Evolutionary conservation across 1,284 basidiomycete genomes (phyloP), one percentile per base, ranked within the genome.

Genomic region (Ustilago crameri): DNA sequence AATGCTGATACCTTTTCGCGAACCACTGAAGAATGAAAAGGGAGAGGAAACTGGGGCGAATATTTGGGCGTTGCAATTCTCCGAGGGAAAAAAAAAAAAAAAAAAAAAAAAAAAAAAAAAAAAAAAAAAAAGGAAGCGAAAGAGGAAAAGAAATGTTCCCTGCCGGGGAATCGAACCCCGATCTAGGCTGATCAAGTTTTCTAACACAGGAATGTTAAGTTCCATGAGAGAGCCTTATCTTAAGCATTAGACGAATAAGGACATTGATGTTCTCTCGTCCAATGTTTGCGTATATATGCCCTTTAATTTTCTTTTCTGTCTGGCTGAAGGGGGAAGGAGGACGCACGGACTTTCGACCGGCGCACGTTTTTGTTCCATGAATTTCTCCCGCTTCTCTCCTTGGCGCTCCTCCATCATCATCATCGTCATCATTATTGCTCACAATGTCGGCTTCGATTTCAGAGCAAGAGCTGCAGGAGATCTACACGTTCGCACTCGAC

Each of bases 401-500:
- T n/a, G n/a, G n/a, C n/a, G n/a, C n/a, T n/a, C n/a, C n/a, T n/a
- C n/a, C n/a, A n/a, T n/a, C n/a, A n/a, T n/a, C n/a, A n/a, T n/a
- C n/a, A n/a, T n/a, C n/a, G n/a, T n/a, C n/a, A n/a, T n/a, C n/a
- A n/a, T n/a, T n/a, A n/a, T n/a, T n/a, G n/a, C n/a, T n/a, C n/a
- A n/a, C n/a, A n/a, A n/a, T n/a, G n/a, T n/a, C n/a, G n/a, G n/a
- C n/a, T n/a, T 38, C 37, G 37, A 38, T 38, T 5, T 38, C 18
- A 3, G 35, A 14, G 15, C 9, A 17, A 7, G 53, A 55, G 8
- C 12, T 76, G 15, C 47, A 75, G 34, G 67, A 76, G 23, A 70
- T 81, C 51, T 88, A 94, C 49, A 83, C 85, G 0, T 95, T 93
- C 81, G 89, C 91, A 3, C 87, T 89, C 71, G 82, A 85, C 38